Evolutionary conservation across 78 protist species (phyloP).

Genomic region (Protostelium mycophagum): DNA sequence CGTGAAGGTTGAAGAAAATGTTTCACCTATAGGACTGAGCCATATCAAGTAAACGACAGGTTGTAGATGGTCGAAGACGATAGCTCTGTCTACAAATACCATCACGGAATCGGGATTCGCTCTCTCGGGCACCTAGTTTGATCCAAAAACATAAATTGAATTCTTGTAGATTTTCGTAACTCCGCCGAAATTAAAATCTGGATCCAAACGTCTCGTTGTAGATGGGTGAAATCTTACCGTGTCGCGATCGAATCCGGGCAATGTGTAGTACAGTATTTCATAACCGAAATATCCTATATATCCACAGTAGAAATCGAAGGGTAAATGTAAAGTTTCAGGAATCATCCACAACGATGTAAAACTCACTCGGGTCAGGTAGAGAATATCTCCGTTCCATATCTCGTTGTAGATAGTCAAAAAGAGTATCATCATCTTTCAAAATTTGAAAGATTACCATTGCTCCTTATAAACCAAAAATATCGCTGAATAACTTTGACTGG

Average conservation of each 20-base stretch:
- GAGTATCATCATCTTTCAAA: not conserved
- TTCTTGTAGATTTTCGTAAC: not conserved
- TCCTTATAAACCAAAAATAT: not conserved
- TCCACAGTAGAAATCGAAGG: slow-evolving; percentile 61
- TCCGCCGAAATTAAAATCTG: not conserved
- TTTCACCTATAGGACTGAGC: too few species aligned
- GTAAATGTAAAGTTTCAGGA: not conserved
- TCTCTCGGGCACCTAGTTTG: not conserved
- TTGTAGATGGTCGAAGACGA: not conserved
- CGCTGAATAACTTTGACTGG: too few species aligned
- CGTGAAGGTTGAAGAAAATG: not conserved
- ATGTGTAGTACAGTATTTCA: slow-evolving; percentile 23
- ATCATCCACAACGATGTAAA: not conserved
- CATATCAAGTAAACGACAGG: not conserved
- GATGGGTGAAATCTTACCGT: not conserved
- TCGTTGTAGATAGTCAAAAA: not conserved
- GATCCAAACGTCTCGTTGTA: not conserved
- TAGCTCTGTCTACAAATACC: not conserved
- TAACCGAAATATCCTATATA: slow-evolving; percentile 74
- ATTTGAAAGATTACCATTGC: not conserved
- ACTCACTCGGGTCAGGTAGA: not conserved
- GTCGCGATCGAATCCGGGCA: not conserved
- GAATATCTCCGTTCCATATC: not conserved
- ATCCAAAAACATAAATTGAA: not conserved
- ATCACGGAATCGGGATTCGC: not conserved